These are phyloP conservation scores for Astrothelium macrocarpum DNA, from an alignment of 495 filamentous ascomycete species.

Conservation along the genomic window DNA sequence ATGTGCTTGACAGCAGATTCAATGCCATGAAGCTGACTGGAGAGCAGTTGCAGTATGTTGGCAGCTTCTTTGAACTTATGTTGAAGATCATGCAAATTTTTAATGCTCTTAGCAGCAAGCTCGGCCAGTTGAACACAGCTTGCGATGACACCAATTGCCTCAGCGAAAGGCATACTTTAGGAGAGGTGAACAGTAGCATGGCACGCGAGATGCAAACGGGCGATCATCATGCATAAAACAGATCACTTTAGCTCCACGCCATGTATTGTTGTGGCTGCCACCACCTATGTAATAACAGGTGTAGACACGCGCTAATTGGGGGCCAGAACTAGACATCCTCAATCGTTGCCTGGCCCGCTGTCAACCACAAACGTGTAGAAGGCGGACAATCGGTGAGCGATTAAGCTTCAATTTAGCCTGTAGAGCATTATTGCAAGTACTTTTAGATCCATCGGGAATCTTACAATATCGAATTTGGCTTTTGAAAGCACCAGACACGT, in stretches of 20 bases:
- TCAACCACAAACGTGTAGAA: too few relatives aligned
- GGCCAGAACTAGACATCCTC: too few relatives aligned
- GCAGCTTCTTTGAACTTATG: neutral
- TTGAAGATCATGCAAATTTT: neutral
- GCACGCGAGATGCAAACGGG: neutral
- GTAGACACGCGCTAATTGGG: neutral
- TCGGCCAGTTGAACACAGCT: conserved; percentile 3
- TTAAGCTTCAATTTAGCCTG: too few relatives aligned
- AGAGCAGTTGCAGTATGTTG: neutral
- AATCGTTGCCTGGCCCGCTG: too few relatives aligned
- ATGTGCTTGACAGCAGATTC: conserved; percentile 2
- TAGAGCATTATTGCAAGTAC: too few relatives aligned
- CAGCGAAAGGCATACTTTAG: neutral
- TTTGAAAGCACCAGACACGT: too few relatives aligned
- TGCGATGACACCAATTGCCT: neutral
- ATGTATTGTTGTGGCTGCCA: neutral
- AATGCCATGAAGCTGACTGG: neutral
- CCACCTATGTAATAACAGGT: neutral
- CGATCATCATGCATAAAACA: neutral
- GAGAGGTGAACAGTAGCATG: neutral
- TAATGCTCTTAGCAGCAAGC: neutral
- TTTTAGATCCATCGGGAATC: too few relatives aligned
- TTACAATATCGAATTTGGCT: too few relatives aligned
- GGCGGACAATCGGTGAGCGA: too few relatives aligned
- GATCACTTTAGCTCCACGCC: neutral